Evolutionary conservation across 2,329 filamentous ascomycete species (phyloP), one percentile per base, ranked within the genome.

Genomic region (Aureobasidium zeae): DNA sequence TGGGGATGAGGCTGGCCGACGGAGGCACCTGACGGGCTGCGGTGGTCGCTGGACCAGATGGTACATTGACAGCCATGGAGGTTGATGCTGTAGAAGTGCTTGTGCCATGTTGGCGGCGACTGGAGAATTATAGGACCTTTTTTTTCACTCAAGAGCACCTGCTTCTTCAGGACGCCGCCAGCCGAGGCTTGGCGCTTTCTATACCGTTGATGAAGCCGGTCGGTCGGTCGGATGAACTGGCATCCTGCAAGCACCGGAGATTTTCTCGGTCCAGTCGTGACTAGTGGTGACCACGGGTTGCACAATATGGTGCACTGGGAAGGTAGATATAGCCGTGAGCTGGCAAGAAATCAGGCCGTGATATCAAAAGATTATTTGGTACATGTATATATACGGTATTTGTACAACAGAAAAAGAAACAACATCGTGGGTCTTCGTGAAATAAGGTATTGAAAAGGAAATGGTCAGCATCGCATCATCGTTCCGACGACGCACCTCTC

Each of bases 401-500:
- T 33, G 12, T 26, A 33, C 29, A 42, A 33, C 29, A 25, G 26
- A 21, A 11, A 39, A 32, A 26, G 20, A 13, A 13, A 11, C 21
- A 21, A 33, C 38, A 32, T 42, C 38, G 26, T 42, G n/a, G n/a
- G 21, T 28, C 38, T 42, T 42, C 38, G 38, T 42, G 19, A 33
- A 28, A 42, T 26, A 42, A n/a, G n/a, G n/a, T n/a, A n/a, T n/a
- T 19, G 38, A 33, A n/a, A 33, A 26, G 3, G 15, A n/a, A 15
- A 25, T n/a, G 10, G 8, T 24, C 2, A 15, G 8, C 8, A 13
- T 12, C n/a, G 3, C 6, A 60, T 48, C 2, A 60, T 44, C 36
- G 55, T 56, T 31, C 56, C 59, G 20, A 60, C 31, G n/a, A n/a
- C n/a, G n/a, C n/a, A n/a, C n/a, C n/a, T n/a, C n/a, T n/a, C 11